Percentiles rank a stretch among this genome's conserved stretches.
These are phyloP conservation scores for Rhodosporidiobolus sp. DNA, from an alignment of 768 basidiomycete species.

Conservation along the genomic window DNA sequence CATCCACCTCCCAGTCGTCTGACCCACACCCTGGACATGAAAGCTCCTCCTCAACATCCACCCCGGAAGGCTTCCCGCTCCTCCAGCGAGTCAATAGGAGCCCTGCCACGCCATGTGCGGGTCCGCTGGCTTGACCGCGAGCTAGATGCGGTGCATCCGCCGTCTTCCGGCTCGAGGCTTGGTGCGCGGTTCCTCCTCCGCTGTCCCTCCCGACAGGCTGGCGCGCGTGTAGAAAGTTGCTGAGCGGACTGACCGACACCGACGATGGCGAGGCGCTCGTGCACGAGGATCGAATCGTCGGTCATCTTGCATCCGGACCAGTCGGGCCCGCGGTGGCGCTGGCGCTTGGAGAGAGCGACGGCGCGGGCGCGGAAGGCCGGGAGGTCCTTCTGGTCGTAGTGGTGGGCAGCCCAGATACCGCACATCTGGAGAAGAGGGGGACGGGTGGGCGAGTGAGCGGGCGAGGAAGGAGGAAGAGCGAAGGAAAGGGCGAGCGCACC, in stretches of 20 bases:
- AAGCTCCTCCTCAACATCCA: no score
- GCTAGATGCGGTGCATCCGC: neutral
- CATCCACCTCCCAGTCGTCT: no score
- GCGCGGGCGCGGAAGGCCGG: slow-evolving; percentile 38
- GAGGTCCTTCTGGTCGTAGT: slow-evolving; percentile 34
- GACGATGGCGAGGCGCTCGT: slow-evolving; percentile 95
- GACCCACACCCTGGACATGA: no score
- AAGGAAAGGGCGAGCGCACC: no score
- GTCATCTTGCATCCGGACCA: slow-evolving; percentile 91
- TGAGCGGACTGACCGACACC: slow-evolving; percentile 70
- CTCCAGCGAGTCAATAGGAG: no score
- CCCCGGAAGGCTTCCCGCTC: no score
- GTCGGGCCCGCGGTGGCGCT: slow-evolving; percentile 92
- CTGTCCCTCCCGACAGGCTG: neutral
- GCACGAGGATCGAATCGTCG: slow-evolving; percentile 66
- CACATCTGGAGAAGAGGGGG: slow-evolving; percentile 21
- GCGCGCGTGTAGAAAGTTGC: neutral
- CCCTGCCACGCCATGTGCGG: no score
- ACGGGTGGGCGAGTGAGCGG: neutral
- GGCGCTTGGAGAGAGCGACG: slow-evolving; percentile 67
- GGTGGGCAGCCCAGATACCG: slow-evolving; percentile 44
- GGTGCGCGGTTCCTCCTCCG: neutral
- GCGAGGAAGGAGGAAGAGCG: no score
- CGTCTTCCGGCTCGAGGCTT: neutral
- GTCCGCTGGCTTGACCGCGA: no score